phyloP scores from a whole-genome alignment of 2,329 filamentous ascomycete genomes.

The Cercospora sp. region DNA sequence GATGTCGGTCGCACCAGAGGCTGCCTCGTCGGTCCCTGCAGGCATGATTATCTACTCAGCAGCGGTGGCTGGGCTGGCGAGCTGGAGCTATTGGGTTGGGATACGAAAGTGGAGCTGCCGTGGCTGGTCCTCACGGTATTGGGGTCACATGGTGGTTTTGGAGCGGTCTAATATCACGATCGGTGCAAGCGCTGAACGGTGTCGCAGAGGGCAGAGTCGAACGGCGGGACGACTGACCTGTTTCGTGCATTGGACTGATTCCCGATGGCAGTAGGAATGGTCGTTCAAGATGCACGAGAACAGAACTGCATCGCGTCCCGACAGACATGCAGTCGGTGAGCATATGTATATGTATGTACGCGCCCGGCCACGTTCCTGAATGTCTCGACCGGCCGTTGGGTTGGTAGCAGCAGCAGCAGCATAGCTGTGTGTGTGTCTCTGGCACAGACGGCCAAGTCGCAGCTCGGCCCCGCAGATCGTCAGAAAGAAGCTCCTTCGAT shows the following conservation, averaged over 20 bases:
- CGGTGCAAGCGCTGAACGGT: background rate
- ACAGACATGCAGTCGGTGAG: background rate
- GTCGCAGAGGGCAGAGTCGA: background rate
- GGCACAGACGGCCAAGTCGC: background rate
- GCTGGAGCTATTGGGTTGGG: background rate
- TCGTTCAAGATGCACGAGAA: background rate
- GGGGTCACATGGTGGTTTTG: background rate
- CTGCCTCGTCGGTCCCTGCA: background rate
- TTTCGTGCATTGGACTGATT: background rate
- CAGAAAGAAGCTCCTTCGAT: slow-evolving; percentile 10
- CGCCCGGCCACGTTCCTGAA: background rate
- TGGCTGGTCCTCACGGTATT: background rate
- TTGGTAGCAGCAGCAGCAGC: background rate
- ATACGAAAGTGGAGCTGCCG: slow-evolving; percentile 3
- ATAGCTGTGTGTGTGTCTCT: background rate
- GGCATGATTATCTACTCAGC: background rate
- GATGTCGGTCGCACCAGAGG: background rate
- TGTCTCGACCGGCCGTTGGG: background rate
- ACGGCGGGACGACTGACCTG: background rate
- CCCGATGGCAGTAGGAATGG: background rate
- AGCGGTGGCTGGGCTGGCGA: background rate
- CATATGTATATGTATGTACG: background rate
- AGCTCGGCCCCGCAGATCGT: slow-evolving; percentile 3
- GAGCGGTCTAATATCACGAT: background rate
- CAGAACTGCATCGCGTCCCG: background rate